phyloP scores from a whole-genome alignment of 495 filamentous ascomycete genomes.

The Cenococcum geophilum region DNA sequence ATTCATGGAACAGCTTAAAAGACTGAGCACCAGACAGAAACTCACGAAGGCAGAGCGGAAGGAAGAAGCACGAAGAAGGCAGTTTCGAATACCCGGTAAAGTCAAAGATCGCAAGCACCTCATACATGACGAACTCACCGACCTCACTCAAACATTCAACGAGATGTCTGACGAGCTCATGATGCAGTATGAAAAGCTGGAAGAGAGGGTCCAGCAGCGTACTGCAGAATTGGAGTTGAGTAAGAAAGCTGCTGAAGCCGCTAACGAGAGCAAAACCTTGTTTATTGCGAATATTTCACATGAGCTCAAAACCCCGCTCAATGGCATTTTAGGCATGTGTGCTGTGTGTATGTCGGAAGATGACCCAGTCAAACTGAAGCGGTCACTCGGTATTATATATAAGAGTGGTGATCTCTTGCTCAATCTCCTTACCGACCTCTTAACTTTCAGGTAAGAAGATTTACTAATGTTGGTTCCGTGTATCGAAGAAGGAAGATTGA shows the following conservation, averaged over 20 bases:
- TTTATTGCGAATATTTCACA: slow-evolving; percentile 97
- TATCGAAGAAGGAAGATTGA: background rate
- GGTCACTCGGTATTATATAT: slow-evolving; percentile 77
- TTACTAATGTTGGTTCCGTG: background rate
- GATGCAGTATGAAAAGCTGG: slow-evolving; percentile 75
- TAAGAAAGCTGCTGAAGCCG: slow-evolving; percentile 84
- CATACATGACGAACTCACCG: slow-evolving; percentile 80
- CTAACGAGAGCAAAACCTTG: slow-evolving; percentile 89
- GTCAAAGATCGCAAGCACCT: slow-evolving; percentile 69
- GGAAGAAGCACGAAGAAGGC: slow-evolving; percentile 45
- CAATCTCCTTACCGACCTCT: slow-evolving; percentile 81
- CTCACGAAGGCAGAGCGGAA: slow-evolving; percentile 36
- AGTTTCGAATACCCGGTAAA: slow-evolving; percentile 76
- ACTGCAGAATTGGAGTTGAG: slow-evolving; percentile 80
- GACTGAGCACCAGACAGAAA: slow-evolving; percentile 31
- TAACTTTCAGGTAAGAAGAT: slow-evolving; percentile 56
- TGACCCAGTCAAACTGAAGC: slow-evolving; percentile 65
- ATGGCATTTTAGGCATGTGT: slow-evolving; percentile 90
- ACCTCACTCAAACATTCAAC: slow-evolving; percentile 82
- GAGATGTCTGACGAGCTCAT: slow-evolving; percentile 88
- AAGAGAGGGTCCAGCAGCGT: slow-evolving; percentile 75
- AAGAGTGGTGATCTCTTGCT: slow-evolving; percentile 83
- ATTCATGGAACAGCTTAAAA: slow-evolving; percentile 35
- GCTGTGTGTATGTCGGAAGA: slow-evolving; percentile 88
- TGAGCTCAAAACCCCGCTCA: slow-evolving; percentile 86